Evolutionary conservation across 371 early-diverging fungal genomes (phyloP).

Genomic region (Mucor irregularis): DNA sequence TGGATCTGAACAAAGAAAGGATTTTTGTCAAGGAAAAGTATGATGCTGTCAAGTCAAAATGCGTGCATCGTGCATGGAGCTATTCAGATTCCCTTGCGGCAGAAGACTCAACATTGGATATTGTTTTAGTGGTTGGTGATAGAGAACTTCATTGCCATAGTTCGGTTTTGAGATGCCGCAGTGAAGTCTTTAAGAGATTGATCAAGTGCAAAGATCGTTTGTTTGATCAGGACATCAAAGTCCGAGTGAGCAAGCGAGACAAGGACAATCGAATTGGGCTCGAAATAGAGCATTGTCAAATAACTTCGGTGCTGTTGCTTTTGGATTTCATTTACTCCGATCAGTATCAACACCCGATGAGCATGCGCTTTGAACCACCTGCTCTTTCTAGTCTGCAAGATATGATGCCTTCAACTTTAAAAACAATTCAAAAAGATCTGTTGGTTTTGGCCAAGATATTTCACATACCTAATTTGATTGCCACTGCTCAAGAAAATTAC

Average conservation of each 20-base stretch:
- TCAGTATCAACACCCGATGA: constrained; percentile 36
- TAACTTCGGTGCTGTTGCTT: constrained; percentile 27
- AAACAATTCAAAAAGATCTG: constrained; percentile 32
- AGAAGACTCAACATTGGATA: constrained; percentile 36
- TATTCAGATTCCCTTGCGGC: constrained; percentile 1
- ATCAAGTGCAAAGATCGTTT: constrained; percentile 1
- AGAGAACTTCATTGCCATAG: constrained; percentile 53
- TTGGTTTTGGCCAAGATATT: constrained; percentile 27
- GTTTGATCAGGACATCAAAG: background rate
- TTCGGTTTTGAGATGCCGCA: constrained; percentile 25
- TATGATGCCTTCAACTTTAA: too few species aligned
- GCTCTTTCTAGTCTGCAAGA: constrained; percentile 3
- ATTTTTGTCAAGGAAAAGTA: background rate
- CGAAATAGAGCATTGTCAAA: constrained; percentile 14
- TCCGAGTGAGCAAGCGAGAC: constrained; percentile 1
- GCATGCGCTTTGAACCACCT: constrained; percentile 22
- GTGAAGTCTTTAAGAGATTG: constrained; percentile 21
- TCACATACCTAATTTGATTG: constrained; percentile 23
- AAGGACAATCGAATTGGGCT: constrained; percentile 12
- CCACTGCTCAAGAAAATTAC: constrained; percentile 20
- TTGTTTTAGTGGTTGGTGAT: constrained; percentile 34
- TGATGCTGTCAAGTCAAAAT: background rate
- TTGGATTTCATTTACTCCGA: constrained; percentile 45
- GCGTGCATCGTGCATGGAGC: constrained; percentile 20
- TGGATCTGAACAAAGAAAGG: background rate